A percentile compares a stretch with the other conserved stretches of the same genome.
Evolutionary conservation across 495 filamentous ascomycete genomes (phyloP).

Genomic region (Talaromyces adpressus): DNA sequence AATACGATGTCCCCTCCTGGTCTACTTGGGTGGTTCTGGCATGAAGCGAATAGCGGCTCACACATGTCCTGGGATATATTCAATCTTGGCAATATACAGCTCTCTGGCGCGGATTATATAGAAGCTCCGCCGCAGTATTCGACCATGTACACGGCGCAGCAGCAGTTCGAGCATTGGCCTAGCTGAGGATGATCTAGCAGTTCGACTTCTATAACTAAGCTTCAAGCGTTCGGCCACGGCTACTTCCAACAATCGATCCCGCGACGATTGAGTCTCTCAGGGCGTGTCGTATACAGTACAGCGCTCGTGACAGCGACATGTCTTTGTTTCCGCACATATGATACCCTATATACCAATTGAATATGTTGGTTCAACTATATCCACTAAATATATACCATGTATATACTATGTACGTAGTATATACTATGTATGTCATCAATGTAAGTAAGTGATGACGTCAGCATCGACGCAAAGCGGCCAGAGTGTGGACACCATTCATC

Average conservation of each 20-base stretch:
- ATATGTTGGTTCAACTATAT: too few relatives aligned
- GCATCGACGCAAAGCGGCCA: not conserved
- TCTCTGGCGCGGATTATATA: not conserved
- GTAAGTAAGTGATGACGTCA: not conserved
- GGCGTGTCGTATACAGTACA: not conserved
- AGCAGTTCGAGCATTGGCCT: slow-evolving; percentile 3
- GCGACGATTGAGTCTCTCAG: too few relatives aligned
- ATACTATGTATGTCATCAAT: not conserved
- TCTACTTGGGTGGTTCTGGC: slow-evolving; percentile 3
- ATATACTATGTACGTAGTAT: not conserved
- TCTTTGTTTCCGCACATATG: not conserved
- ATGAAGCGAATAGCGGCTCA: not conserved
- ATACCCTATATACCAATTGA: not conserved
- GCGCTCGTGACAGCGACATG: not conserved
- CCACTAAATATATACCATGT: too few relatives aligned
- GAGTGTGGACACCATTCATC: not conserved
- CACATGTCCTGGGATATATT: slow-evolving; percentile 6
- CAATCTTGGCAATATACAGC: slow-evolving; percentile 1
- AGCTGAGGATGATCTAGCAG: not conserved
- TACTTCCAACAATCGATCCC: not conserved
- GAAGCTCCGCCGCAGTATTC: not conserved
- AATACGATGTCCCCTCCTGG: not conserved
- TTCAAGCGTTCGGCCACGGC: not conserved
- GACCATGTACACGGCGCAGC: not conserved
- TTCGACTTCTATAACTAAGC: not conserved